Base-by-base conservation (phyloP, 2,329 filamentous ascomycete genomes). In the Aspergillus phoenicis region DNA sequence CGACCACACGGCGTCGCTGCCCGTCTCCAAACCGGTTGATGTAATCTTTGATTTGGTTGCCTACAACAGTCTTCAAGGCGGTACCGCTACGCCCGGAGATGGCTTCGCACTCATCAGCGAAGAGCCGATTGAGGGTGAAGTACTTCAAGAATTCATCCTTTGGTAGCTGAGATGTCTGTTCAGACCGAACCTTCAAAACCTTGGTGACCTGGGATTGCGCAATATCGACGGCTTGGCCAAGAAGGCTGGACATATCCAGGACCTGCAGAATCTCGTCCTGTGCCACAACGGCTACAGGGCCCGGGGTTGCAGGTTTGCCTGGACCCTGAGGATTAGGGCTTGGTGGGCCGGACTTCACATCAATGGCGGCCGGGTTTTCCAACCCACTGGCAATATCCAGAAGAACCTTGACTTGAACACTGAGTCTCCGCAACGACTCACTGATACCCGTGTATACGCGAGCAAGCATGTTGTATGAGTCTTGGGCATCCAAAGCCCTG, bases 341-440 rank as follows among this genome's bases (percentile, higher is more conserved):
- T 64, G 76, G 77, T 13, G 83, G 82, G 1, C 53, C 53, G 6
- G 83, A 84, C 60, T 76, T 78, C 26, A 81, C 65, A 30, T 74
- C 72, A 49, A 69, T 75, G 62, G 67, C 64, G 3, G 75, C 69
- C 3, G 80, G 78, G 13, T 77, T 78, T 33, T 81, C 74, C 38
- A 80, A 65, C 22, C 77, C 77, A 73, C 93, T 97, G 0, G 93
- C 95, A 20, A 97, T 91, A 75, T 99, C 95, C 8, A 99, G 83
- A n/a, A 99, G 79, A 8, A 98, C 88, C 75, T 99, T 99, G 58
- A 95, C 90, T 73, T 98, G 94, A 0, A 92, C 93, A 17, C 91
- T 92, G 7, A 97, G 80, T 70, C 95, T 85, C 59, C 95, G 85
- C 52, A 99, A 75, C 3, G 91, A 91, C 78, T 99, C 95, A 4